Evolutionary conservation across 352 stramenopile species (phyloP).

Genomic region (Aphanomyces invadans): DNA sequence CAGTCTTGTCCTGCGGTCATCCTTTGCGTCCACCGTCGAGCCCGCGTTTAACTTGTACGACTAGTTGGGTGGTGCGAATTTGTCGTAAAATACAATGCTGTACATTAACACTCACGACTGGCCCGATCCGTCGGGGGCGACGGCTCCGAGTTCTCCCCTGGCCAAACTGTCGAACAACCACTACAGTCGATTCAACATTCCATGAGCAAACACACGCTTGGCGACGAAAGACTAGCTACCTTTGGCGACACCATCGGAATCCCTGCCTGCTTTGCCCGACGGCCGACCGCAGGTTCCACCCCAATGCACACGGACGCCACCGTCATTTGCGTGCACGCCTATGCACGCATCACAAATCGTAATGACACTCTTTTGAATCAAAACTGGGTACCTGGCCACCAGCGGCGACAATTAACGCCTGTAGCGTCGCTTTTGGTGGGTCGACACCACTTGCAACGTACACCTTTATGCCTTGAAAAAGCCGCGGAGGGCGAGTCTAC

Average conservation of each 20-base stretch:
- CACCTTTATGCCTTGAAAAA: not conserved
- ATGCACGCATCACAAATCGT: not conserved
- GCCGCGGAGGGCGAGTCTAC: not conserved
- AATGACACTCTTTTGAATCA: no score
- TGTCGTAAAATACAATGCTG: not conserved
- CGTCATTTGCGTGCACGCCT: conserved; percentile 6
- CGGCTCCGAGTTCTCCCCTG: not conserved
- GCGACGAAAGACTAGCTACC: not conserved
- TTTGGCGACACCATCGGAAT: conserved; percentile 16
- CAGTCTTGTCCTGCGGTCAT: not conserved
- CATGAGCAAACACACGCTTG: not conserved
- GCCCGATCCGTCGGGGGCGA: not conserved
- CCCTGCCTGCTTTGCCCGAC: conserved; percentile 3
- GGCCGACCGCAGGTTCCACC: conserved; percentile 1
- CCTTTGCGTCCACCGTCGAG: not conserved
- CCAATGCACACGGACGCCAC: conserved; percentile 12
- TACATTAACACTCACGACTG: not conserved
- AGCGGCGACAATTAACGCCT: conserved; percentile 9
- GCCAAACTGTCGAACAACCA: conserved; percentile 25
- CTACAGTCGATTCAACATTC: not conserved
- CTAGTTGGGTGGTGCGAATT: no score
- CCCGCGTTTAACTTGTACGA: not conserved
- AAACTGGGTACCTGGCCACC: conserved; percentile 18
- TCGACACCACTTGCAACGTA: conserved; percentile 3
- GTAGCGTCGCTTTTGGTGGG: conserved; percentile 11